phyloP scores from a whole-genome alignment of 78 protist genomes.

The Dictyostelium brefeldianum region DNA sequence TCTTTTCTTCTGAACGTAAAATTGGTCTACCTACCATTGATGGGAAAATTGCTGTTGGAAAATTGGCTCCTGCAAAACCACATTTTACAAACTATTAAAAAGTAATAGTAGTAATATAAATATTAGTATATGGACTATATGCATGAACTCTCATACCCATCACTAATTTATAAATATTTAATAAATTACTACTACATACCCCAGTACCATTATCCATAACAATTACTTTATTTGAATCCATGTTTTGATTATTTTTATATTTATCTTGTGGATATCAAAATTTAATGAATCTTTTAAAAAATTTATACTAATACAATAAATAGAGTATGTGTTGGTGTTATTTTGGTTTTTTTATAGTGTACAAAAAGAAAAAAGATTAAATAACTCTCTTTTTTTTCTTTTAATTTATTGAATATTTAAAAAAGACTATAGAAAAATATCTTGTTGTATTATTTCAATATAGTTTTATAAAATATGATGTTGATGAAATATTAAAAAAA shows the following conservation, averaged over 20 bases:
- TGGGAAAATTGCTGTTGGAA: constrained; percentile 98
- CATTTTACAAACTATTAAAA: constrained; percentile 96
- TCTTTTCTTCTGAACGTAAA: constrained; percentile 94
- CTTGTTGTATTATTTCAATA: too few species aligned
- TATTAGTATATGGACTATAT: not conserved
- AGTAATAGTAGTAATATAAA: not conserved
- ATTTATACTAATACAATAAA: not conserved
- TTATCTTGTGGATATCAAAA: too few species aligned
- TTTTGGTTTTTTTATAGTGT: not conserved
- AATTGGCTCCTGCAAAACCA: constrained; percentile 98
- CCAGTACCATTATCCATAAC: constrained; percentile 99
- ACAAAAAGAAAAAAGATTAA: not conserved
- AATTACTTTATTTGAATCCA: constrained; percentile 85
- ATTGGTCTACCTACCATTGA: constrained; percentile 99
- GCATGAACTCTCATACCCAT: too few species aligned
- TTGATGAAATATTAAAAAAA: too few species aligned
- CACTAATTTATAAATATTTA: not conserved
- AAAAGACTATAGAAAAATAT: too few species aligned
- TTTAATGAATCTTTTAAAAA: too few species aligned
- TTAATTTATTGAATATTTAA: too few species aligned
- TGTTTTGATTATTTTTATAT: not conserved
- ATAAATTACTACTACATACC: constrained; percentile 56
- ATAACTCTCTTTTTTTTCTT: not conserved
- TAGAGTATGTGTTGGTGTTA: not conserved
- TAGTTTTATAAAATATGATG: too few species aligned